Evolutionary conservation across 2,329 filamentous ascomycete genomes (phyloP).

Genomic region (Arthrobotrys iridis): DNA sequence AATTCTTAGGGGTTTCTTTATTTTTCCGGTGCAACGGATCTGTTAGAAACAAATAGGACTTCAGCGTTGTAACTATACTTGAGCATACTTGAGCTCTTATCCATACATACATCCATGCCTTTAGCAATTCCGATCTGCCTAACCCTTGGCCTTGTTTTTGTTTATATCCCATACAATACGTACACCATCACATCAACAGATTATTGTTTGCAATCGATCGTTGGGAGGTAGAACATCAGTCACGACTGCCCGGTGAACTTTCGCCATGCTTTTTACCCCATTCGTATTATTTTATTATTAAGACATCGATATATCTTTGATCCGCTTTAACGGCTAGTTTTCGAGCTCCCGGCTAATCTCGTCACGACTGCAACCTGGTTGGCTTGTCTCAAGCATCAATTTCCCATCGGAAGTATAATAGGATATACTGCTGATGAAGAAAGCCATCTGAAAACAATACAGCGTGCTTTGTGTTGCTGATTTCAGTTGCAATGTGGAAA

Average conservation of each 20-base stretch:
- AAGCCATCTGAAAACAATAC: background rate
- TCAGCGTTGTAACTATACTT: background rate
- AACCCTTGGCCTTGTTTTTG: constrained; percentile 13
- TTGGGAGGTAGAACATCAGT: too few species aligned
- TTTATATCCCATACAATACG: constrained; percentile 4
- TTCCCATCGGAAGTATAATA: too few species aligned
- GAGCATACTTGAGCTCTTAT: too few species aligned
- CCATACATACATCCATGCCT: background rate
- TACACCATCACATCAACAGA: background rate
- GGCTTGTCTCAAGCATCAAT: too few species aligned
- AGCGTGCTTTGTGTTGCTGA: background rate
- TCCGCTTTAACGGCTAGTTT: too few species aligned
- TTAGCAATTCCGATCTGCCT: background rate
- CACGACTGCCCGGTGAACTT: too few species aligned
- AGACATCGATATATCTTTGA: too few species aligned
- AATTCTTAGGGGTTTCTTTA: background rate
- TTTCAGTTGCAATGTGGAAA: constrained; percentile 16
- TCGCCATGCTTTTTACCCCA: too few species aligned
- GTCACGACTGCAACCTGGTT: too few species aligned
- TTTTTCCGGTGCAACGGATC: background rate
- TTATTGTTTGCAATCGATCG: background rate
- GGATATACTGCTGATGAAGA: background rate
- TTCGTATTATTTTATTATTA: too few species aligned
- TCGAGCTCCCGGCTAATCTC: too few species aligned
- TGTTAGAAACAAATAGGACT: background rate